These are phyloP conservation scores for Rhodotorula taiwanensis DNA, from an alignment of 768 basidiomycete genomes.

Conservation along the genomic window DNA sequence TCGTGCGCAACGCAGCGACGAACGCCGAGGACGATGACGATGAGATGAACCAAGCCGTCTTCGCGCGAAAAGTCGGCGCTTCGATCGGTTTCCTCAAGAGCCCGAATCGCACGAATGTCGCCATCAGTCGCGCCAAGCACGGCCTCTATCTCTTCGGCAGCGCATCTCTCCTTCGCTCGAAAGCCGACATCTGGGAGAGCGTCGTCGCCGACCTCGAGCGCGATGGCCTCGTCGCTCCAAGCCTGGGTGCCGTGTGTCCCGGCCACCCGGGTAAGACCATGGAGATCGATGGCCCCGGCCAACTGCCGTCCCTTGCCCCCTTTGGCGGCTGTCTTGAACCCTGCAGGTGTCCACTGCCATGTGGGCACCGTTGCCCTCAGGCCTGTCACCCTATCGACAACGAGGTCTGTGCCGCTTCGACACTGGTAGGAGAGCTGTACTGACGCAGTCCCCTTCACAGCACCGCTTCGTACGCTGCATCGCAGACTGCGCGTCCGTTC, in stretches of 20 bases:
- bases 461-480: no score
- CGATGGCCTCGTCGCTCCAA: constrained; percentile 49
- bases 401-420: constrained; percentile 35
- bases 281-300: no score
- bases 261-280: no score
- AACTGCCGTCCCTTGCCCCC: no score
- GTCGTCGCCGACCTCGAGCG: constrained; percentile 57
- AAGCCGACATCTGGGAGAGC: constrained; percentile 55
- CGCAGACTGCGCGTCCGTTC: constrained; percentile 48
- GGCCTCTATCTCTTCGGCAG: constrained; percentile 64
- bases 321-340: no score
- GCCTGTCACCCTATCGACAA: constrained; percentile 47
- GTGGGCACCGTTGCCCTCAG: constrained; percentile 62
- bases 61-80: constrained; percentile 19
- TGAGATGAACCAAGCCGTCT: constrained; percentile 40
- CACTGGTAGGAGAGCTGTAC: no score
- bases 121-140: constrained; percentile 65
- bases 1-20: constrained; percentile 60
- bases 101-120: constrained; percentile 49
- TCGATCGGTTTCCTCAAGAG: constrained; percentile 62
- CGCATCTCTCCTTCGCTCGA: constrained; percentile 52
- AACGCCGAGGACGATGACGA: constrained; percentile 45
- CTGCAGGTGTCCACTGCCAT: constrained; percentile 47
- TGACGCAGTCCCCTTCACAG: constrained; percentile 40
- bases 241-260: no score